Base-by-base conservation (phyloP, 495 filamentous ascomycete genomes). In the Chaetomium cochliodes region DNA sequence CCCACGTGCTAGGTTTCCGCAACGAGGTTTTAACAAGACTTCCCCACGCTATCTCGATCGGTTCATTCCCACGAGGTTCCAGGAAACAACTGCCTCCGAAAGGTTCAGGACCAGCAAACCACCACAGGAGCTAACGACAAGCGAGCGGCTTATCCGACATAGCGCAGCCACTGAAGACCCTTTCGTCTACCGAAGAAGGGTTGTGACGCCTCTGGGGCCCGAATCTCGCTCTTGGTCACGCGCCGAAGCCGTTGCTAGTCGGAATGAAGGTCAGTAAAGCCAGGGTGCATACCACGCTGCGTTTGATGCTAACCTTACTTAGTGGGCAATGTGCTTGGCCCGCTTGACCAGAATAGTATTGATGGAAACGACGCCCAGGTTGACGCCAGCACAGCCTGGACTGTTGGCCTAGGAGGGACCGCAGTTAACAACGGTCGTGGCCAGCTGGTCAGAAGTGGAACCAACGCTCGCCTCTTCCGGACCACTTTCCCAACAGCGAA, bases 351-450 rank as follows among this genome's bases (percentile, higher is more conserved):
- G 13, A 74, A 73, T 64, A 57, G 54, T 28, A 39, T 44, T 41
- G 54, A 60, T 50, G 52, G 63, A 20, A 37, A 18, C 12, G 64
- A 79, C 15, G 70, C 78, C 39, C 80, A 82, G 59, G 77, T 86
- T 55, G 94, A 91, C 74, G 67, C 77, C 55, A 90, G 90, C 0
- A 82, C 85, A 42, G 81, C 93, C n/a, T 96, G 92, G 92, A 85
- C 85, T 6, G 90, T 94, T 18, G 90, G 92, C 51, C 80, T 82
- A 25, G 80, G 81, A 16, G 84, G 77, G 13, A 67, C 77, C 46
- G 81, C 83, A 11, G 73, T 88, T 22, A 72, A 87, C 56, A 80
- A 88, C 72, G 88, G 88, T 12, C 79, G 83, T 44, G 87, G 87
- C 20, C 83, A 85, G 20, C 70, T 88, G 33, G 62, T 90, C 15